Conservation (phyloP, 2,329 filamentous ascomycete genomes). For the Berkeleyomyces basicola region DNA sequence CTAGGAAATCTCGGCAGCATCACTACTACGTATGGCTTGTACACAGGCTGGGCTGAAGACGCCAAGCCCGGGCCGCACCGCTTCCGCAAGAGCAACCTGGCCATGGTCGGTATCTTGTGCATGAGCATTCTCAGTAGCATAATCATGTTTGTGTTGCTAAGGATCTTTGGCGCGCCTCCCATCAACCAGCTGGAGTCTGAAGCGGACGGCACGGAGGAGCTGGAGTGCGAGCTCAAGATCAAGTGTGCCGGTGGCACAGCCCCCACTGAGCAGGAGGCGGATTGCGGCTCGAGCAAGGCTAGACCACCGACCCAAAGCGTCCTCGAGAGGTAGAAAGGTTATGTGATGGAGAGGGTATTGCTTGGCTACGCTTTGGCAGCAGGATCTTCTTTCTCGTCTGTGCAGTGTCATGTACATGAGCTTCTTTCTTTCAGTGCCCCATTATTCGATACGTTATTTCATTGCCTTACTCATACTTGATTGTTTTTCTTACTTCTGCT, state of each 20-base stretch:
- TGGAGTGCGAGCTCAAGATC: slow-evolving; percentile 38
- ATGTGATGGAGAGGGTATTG: too few species aligned
- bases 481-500: background rate
- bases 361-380: background rate
- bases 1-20: slow-evolving; percentile 77
- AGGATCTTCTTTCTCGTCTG: slow-evolving; percentile 14
- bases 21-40: slow-evolving; percentile 75
- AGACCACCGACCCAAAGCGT: too few species aligned
- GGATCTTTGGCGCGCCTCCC: slow-evolving; percentile 32
- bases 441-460: slow-evolving; percentile 5
- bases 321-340: too few species aligned
- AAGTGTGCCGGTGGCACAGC: background rate
- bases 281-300: too few species aligned
- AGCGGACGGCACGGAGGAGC: slow-evolving; percentile 21
- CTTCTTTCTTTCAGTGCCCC: slow-evolving; percentile 7
- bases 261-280: too few species aligned
- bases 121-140: slow-evolving; percentile 59
- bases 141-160: slow-evolving; percentile 51
- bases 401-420: slow-evolving; percentile 6
- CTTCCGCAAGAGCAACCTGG: slow-evolving; percentile 69
- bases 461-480: background rate
- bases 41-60: slow-evolving; percentile 72
- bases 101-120: slow-evolving; percentile 74
- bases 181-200: slow-evolving; percentile 24
- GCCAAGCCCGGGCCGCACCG: slow-evolving; percentile 48